These are phyloP conservation scores for Myriosclerotinia curreyana DNA, from an alignment of 2,329 filamentous ascomycete genomes.

Conservation along the genomic window DNA sequence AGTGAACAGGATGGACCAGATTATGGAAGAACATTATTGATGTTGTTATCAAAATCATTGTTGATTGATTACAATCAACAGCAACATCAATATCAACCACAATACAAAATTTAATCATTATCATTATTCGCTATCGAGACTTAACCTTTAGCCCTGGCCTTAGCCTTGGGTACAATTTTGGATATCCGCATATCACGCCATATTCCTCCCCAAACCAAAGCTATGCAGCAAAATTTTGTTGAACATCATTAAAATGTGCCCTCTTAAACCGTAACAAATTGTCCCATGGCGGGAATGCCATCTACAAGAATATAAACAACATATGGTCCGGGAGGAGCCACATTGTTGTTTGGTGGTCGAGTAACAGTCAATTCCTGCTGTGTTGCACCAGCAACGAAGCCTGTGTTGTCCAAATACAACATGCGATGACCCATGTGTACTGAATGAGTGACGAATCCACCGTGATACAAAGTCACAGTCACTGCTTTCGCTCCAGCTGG, in stretches of 20 bases:
- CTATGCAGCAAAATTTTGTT: neutral
- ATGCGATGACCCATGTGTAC: conserved; percentile 61
- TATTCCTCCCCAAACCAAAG: conserved; percentile 11
- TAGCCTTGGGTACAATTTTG: conserved; percentile 13
- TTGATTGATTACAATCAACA: neutral
- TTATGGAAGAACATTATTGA: too few relatives aligned
- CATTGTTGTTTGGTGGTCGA: conserved; percentile 53
- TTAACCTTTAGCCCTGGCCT: conserved; percentile 8
- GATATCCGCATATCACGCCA: conserved; percentile 6
- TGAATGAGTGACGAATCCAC: conserved; percentile 59
- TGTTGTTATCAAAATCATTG: neutral
- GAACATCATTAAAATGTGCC: neutral
- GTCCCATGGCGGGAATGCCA: conserved; percentile 37
- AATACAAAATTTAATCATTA: conserved; percentile 17
- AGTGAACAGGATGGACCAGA: too few relatives aligned
- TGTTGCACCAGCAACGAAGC: conserved; percentile 45
- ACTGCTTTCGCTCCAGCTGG: conserved; percentile 44
- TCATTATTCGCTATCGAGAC: conserved; percentile 17
- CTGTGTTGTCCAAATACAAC: conserved; percentile 50
- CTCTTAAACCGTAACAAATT: conserved; percentile 34
- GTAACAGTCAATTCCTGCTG: conserved; percentile 49
- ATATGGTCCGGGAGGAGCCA: conserved; percentile 58
- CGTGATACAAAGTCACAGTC: conserved; percentile 54
- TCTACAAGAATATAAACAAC: conserved; percentile 54
- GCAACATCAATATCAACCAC: neutral